Conservation (phyloP, 1,284 basidiomycete species). For the Cutaneotrichosporon sp. region DNA sequence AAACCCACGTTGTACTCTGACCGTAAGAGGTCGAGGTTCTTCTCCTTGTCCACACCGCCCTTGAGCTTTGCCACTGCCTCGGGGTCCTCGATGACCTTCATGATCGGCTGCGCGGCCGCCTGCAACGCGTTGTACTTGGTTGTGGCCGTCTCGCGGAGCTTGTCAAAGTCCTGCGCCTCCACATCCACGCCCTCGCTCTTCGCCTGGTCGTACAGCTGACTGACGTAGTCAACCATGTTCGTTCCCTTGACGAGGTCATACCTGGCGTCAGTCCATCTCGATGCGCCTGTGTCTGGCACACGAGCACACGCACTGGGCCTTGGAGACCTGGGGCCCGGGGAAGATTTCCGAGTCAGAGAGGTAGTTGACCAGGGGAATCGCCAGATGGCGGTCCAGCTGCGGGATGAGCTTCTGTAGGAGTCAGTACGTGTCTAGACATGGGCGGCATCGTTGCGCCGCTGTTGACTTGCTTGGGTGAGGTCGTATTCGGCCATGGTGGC, state of each 20-base stretch:
- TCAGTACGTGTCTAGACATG: too few species aligned
- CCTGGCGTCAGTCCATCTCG: slow-evolving; percentile 31
- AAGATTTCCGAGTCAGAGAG: slow-evolving; percentile 56
- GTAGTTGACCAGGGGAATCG: slow-evolving; percentile 85
- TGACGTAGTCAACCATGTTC: slow-evolving; percentile 91
- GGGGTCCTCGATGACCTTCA: slow-evolving; percentile 94
- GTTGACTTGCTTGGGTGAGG: slow-evolving; percentile 56
- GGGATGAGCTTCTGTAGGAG: slow-evolving; percentile 73
- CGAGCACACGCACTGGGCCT: slow-evolving; percentile 45
- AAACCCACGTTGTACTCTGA: slow-evolving; percentile 79
- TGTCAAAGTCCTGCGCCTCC: slow-evolving; percentile 60
- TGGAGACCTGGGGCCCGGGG: slow-evolving; percentile 40
- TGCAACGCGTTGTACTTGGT: slow-evolving; percentile 77
- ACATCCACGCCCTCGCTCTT: slow-evolving; percentile 45
- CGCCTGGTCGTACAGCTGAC: slow-evolving; percentile 70
- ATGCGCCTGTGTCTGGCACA: too few species aligned
- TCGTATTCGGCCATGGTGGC: slow-evolving; percentile 73
- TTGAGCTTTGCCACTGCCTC: slow-evolving; percentile 74
- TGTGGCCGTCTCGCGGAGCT: slow-evolving; percentile 73
- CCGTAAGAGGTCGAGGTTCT: slow-evolving; percentile 89
- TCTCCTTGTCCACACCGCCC: slow-evolving; percentile 82
- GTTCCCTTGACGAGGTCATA: slow-evolving; percentile 97
- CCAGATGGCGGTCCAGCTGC: slow-evolving; percentile 89
- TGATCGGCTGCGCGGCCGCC: slow-evolving; percentile 82
- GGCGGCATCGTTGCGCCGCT: too few species aligned